Percentiles rank a stretch among this genome's conserved stretches.
These are phyloP conservation scores for Calonectria honghensis DNA, from an alignment of 2,329 filamentous ascomycete genomes.

Conservation along the genomic window DNA sequence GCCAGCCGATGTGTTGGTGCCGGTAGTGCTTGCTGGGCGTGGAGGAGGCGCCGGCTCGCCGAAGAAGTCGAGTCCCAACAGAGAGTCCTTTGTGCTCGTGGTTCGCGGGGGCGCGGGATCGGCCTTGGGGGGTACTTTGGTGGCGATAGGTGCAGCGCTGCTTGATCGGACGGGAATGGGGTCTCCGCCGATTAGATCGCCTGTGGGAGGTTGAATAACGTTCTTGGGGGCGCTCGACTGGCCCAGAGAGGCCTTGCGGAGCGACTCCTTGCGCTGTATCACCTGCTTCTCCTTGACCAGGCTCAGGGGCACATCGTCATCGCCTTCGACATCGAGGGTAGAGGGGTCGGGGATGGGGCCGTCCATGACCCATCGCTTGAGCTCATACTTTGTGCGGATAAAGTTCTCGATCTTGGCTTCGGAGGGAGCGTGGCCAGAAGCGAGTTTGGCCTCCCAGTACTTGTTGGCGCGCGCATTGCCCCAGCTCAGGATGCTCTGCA, in stretches of 20 bases:
- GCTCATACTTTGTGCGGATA: conserved; percentile 98
- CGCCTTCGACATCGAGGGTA: conserved; percentile 86
- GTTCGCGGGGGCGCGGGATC: conserved; percentile 79
- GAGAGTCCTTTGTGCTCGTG: conserved; percentile 88
- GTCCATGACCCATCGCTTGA: conserved; percentile 99
- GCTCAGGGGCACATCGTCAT: conserved; percentile 84
- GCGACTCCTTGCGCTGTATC: conserved; percentile 75
- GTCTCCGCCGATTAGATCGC: conserved; percentile 90
- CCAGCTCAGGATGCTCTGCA: conserved; percentile 95
- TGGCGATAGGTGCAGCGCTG: conserved; percentile 80
- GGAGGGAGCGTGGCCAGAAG: conserved; percentile 91
- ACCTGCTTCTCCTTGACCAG: conserved; percentile 80
- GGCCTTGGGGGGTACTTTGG: conserved; percentile 76
- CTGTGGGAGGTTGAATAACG: conserved; percentile 67
- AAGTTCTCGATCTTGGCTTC: conserved; percentile 99
- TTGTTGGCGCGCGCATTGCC: conserved; percentile 98
- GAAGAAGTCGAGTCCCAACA: conserved; percentile 95
- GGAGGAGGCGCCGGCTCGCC: conserved; percentile 83
- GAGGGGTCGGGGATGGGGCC: conserved; percentile 95
- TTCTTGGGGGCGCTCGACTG: conserved; percentile 61
- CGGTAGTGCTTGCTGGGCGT: conserved; percentile 87
- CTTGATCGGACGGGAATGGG: conserved; percentile 81
- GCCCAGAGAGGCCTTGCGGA: conserved; percentile 76
- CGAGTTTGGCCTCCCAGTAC: conserved; percentile 98
- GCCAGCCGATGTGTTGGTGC: conserved; percentile 74